Percentiles rank a stretch among this genome's conserved stretches.
Conservation (phyloP, 2,329 filamentous ascomycete species). For the Aspergillus brasiliensis region DNA sequence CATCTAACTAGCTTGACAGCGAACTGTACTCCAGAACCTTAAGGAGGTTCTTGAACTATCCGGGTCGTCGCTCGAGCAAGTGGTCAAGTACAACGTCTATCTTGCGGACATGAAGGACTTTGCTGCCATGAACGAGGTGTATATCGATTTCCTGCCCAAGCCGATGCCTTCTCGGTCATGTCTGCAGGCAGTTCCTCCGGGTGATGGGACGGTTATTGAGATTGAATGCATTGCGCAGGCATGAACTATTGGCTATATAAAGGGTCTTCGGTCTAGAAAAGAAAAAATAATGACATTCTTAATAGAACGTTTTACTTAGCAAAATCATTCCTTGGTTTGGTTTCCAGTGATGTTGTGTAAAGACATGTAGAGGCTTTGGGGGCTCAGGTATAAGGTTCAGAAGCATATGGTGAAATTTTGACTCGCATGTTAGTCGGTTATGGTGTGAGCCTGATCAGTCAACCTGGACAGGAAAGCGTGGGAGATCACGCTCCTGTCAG, state of each 20-base stretch:
- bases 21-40: conserved; percentile 52
- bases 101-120: conserved; percentile 66
- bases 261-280: too few relatives aligned
- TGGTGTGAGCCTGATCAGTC: too few relatives aligned
- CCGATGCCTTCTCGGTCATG: conserved; percentile 49
- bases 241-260: neutral
- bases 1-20: conserved; percentile 18
- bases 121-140: conserved; percentile 67
- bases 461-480: too few relatives aligned
- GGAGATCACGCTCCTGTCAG: too few relatives aligned
- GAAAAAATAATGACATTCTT: too few relatives aligned
- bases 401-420: too few relatives aligned
- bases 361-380: too few relatives aligned
- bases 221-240: conserved; percentile 50
- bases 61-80: conserved; percentile 59
- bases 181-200: conserved; percentile 44
- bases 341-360: too few relatives aligned
- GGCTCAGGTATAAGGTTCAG: too few relatives aligned
- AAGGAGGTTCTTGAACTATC: conserved; percentile 62
- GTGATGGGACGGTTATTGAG: conserved; percentile 47
- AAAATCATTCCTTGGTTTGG: too few relatives aligned
- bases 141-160: conserved; percentile 44
- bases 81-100: conserved; percentile 68
- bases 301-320: too few relatives aligned
- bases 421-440: too few relatives aligned